phyloP scores from a whole-genome alignment of 2,329 filamentous ascomycete genomes.

The Epicoccum nigrum region DNA sequence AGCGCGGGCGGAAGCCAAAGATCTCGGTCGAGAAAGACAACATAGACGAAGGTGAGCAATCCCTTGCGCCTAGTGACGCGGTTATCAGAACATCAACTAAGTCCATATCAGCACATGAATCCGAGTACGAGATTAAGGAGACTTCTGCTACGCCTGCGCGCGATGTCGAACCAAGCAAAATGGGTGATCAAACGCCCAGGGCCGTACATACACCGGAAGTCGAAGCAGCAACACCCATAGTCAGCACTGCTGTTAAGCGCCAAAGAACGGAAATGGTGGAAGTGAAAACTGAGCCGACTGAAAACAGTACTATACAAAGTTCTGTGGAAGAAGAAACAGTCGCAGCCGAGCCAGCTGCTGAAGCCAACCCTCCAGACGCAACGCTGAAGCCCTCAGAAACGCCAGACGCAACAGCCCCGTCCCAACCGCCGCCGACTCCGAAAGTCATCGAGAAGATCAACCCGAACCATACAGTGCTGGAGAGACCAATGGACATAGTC shows the following conservation, averaged over 20 bases:
- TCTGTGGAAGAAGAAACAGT: conserved; percentile 64
- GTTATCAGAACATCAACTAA: conserved; percentile 65
- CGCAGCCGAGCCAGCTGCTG: conserved; percentile 6
- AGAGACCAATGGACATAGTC: conserved; percentile 92
- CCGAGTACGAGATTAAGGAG: conserved; percentile 47
- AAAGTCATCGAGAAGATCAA: conserved; percentile 71
- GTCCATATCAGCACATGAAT: conserved; percentile 61
- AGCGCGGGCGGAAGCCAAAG: conserved; percentile 60
- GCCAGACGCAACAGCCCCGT: conserved; percentile 26
- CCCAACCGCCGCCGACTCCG: conserved; percentile 46
- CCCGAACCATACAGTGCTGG: conserved; percentile 76
- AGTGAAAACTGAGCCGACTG: conserved; percentile 54
- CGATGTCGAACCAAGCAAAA: conserved; percentile 7
- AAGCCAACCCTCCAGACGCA: conserved; percentile 28
- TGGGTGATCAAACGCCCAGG: conserved; percentile 9
- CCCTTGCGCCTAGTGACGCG: conserved; percentile 59
- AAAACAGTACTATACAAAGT: conserved; percentile 58
- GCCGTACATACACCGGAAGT: conserved; percentile 4
- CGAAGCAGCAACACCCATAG: conserved; percentile 8
- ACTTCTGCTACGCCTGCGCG: conserved; percentile 5
- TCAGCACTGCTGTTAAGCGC: conserved; percentile 59
- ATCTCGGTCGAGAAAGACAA: conserved; percentile 49
- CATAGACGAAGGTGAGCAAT: conserved; percentile 48
- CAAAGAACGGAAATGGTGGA: conserved; percentile 4
- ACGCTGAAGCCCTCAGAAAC: conserved; percentile 11